A percentile compares a stretch with the other conserved stretches of the same genome.
Conservation (phyloP, 2,329 filamentous ascomycete species). For the Plectosphaerella cucumerina region DNA sequence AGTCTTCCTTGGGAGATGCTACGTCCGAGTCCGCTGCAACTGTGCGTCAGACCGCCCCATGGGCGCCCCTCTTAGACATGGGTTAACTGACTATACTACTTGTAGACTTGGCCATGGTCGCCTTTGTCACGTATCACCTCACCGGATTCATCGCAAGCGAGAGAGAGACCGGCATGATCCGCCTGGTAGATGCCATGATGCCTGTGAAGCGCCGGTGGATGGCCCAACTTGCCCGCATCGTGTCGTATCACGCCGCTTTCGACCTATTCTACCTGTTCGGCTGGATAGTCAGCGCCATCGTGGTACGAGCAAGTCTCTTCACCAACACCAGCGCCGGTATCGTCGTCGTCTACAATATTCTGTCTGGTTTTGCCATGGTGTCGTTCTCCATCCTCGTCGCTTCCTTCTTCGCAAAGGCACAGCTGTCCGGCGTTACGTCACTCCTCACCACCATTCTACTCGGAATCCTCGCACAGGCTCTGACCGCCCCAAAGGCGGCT, state of each 20-base stretch:
- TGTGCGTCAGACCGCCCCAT: no score
- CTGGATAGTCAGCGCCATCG: slow-evolving; percentile 51
- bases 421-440: slow-evolving; percentile 79
- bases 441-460: slow-evolving; percentile 70
- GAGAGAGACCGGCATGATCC: slow-evolving; percentile 66
- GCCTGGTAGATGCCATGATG: slow-evolving; percentile 75
- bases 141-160: slow-evolving; percentile 68
- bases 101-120: slow-evolving; percentile 58
- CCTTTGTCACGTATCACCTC: slow-evolving; percentile 68
- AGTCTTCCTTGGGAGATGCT: no score
- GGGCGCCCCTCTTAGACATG: no score
- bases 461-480: slow-evolving; percentile 76
- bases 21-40: no score
- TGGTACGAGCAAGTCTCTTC: slow-evolving; percentile 61
- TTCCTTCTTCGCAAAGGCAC: slow-evolving; percentile 80
- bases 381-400: slow-evolving; percentile 80
- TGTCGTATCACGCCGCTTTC: slow-evolving; percentile 65
- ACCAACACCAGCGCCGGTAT: slow-evolving; percentile 58
- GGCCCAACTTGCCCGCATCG: slow-evolving; percentile 22
- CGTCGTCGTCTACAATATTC: slow-evolving; percentile 69
- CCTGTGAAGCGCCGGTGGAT: slow-evolving; percentile 51
- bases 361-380: slow-evolving; percentile 71
- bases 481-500: slow-evolving; percentile 57
- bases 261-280: slow-evolving; percentile 57
- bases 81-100: slow-evolving; percentile 15